Percentiles rank a stretch among this genome's conserved stretches.
Conservation (phyloP, 495 filamentous ascomycete species). For the Neurospora cerealis region DNA sequence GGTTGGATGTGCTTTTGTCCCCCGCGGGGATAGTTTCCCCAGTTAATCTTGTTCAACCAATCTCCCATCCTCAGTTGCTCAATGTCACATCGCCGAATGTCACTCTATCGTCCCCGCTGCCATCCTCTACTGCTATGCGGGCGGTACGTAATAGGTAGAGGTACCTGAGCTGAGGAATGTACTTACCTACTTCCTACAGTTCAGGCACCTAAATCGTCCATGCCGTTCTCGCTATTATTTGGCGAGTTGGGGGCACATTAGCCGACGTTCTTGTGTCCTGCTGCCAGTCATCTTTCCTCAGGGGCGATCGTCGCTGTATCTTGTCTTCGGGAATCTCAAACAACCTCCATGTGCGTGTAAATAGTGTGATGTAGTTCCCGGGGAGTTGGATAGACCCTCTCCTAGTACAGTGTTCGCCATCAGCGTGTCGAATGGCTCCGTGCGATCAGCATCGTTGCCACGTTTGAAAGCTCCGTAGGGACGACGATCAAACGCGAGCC, state of each 20-base stretch:
- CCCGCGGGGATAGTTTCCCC: neutral
- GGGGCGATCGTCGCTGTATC: neutral
- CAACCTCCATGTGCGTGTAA: neutral
- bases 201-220: neutral
- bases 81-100: conserved; percentile 7
- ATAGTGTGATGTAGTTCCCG: neutral
- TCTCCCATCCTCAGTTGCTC: neutral
- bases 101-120: conserved; percentile 7
- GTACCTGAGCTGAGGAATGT: conserved; percentile 5
- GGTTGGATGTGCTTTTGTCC: neutral
- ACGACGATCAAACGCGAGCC: neutral
- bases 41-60: neutral
- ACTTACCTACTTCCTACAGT: neutral
- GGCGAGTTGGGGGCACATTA: conserved; percentile 1
- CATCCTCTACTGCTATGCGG: neutral
- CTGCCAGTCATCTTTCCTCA: neutral
- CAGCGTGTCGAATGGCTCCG: neutral
- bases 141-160: neutral
- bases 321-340: neutral
- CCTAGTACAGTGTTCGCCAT: neutral
- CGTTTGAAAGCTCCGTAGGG: neutral
- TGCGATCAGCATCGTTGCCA: neutral
- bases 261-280: conserved; percentile 5
- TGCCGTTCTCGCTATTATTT: conserved; percentile 1
- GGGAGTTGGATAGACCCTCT: neutral